Percentiles rank a stretch among this genome's conserved stretches.
phyloP scores from a whole-genome alignment of 495 filamentous ascomycete species.

The Stereocaulon alpinum region DNA sequence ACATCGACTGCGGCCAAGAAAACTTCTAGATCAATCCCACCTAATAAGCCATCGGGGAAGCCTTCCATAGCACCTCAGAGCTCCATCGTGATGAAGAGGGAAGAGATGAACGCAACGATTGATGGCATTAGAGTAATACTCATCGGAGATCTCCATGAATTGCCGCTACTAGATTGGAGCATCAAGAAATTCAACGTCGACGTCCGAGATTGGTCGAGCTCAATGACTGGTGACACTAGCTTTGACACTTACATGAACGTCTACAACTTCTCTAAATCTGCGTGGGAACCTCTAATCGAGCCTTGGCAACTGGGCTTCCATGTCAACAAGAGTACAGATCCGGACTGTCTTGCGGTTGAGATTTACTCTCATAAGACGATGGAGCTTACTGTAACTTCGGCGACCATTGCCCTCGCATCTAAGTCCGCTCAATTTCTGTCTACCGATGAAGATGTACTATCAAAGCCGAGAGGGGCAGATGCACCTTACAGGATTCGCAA shows the following conservation, averaged over 20 bases:
- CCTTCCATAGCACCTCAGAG: conserved; percentile 26
- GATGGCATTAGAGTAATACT: conserved; percentile 88
- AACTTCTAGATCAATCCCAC: conserved; percentile 33
- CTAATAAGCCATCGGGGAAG: conserved; percentile 23
- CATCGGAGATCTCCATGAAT: conserved; percentile 89
- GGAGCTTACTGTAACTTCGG: conserved; percentile 85
- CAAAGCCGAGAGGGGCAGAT: conserved; percentile 84
- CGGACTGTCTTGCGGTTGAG: conserved; percentile 71
- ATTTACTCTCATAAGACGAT: conserved; percentile 78
- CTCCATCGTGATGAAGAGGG: conserved; percentile 57
- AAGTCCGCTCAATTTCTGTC: conserved; percentile 87
- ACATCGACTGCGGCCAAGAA: conserved; percentile 47
- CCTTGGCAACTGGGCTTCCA: conserved; percentile 93
- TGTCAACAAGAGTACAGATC: conserved; percentile 66
- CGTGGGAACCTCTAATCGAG: conserved; percentile 94
- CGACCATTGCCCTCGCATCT: conserved; percentile 83
- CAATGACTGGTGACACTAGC: conserved; percentile 73
- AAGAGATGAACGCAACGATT: conserved; percentile 73
- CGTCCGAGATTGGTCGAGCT: conserved; percentile 82
- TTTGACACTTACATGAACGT: conserved; percentile 92
- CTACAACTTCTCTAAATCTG: conserved; percentile 97
- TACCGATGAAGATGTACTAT: conserved; percentile 83
- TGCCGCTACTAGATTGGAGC: conserved; percentile 88
- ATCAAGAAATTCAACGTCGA: conserved; percentile 79
- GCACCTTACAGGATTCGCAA: conserved; percentile 90